Evolutionary conservation across 768 basidiomycete species (phyloP), one percentile per base, ranked within the genome.

Genomic region (Hericium alpestre): DNA sequence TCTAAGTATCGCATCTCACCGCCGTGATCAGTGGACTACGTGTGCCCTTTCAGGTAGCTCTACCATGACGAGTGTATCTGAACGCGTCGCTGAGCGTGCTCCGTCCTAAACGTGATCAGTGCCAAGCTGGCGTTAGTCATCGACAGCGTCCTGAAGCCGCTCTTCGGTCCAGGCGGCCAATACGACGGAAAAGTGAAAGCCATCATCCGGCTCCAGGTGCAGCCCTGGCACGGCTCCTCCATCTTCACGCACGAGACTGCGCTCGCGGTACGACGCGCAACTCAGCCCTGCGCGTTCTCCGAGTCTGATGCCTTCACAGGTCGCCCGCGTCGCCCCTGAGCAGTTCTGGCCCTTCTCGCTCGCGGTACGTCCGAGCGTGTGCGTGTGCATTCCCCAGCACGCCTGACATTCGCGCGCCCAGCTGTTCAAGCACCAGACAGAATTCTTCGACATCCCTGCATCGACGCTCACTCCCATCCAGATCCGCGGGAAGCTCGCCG

Each of bases 171-270:
- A 20, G 78, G 78, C 11, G 87, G 86, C 8, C 76, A 77, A 66
- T 87, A 88, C 65, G 67, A 74, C 23, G 86, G 84, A 25, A 87
- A 85, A 69, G 81, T 91, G 60, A 89, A 89, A 70, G 72, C 78
- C 40, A 82, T 90, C 65, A 75, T 87, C 65, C 74, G 87, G 51
- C 76, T 76, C 43, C 86, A 87, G 60, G 83, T 87, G 20, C 86
- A 88, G 66, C 85, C 87, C 0, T 91, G 90, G 90, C 90, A 92
- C 63, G 77, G 70, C 0, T 71, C 79, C n/a, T 88, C 88, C 0
- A 88, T 83, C 0, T 76, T 86, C 53, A 81, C 82, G 2, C 87
- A 90, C 60, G 93, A 96, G 71, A 88, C 91, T 13, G 84, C 78
- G 11, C 73, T 95, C 9, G 90, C 92, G 5, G 90, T 90, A 61